A percentile compares a stretch with the other conserved stretches of the same genome.
phyloP scores from a whole-genome alignment of 2,329 filamentous ascomycete species.

The Aspergillus sp. region DNA sequence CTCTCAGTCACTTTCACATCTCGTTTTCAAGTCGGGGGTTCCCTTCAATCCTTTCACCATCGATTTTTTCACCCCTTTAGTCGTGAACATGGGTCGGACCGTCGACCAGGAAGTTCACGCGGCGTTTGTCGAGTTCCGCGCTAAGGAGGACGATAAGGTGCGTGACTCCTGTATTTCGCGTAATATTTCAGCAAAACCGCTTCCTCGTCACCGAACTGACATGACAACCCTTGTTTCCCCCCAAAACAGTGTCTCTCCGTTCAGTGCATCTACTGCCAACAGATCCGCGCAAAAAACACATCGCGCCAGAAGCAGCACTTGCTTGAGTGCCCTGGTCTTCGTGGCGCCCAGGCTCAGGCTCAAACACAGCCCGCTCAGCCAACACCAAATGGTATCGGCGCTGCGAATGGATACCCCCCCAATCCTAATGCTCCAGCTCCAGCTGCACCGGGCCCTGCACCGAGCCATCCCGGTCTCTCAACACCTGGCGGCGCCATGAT shows the following conservation, averaged over 20 bases:
- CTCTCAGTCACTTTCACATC: conserved; percentile 13
- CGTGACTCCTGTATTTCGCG: conserved; percentile 39
- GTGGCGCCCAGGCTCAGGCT: conserved; percentile 45
- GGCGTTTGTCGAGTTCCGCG: conserved; percentile 54
- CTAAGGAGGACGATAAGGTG: conserved; percentile 55
- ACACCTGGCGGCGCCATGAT: conserved; percentile 45
- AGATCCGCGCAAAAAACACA: conserved; percentile 54
- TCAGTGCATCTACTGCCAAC: conserved; percentile 55
- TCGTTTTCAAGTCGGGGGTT: conserved; percentile 11
- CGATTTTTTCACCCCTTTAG: conserved; percentile 25
- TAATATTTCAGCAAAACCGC: conserved; percentile 39
- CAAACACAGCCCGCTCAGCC: conserved; percentile 38
- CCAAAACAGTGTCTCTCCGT: conserved; percentile 49
- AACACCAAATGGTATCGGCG: conserved; percentile 40
- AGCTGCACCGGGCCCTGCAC: conserved; percentile 31
- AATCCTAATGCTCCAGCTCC: conserved; percentile 41
- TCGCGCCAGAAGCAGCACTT: conserved; percentile 54
- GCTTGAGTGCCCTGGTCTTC: conserved; percentile 50
- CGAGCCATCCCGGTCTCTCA: conserved; percentile 37
- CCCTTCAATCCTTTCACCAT: conserved; percentile 19
- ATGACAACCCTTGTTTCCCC: conserved; percentile 18
- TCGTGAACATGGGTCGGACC: conserved; percentile 49
- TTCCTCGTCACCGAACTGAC: conserved; percentile 37
- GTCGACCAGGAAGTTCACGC: conserved; percentile 54
- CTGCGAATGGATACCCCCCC: conserved; percentile 44